Conservation (phyloP, 2,329 filamentous ascomycete genomes). For the Alternaria gaisen region DNA sequence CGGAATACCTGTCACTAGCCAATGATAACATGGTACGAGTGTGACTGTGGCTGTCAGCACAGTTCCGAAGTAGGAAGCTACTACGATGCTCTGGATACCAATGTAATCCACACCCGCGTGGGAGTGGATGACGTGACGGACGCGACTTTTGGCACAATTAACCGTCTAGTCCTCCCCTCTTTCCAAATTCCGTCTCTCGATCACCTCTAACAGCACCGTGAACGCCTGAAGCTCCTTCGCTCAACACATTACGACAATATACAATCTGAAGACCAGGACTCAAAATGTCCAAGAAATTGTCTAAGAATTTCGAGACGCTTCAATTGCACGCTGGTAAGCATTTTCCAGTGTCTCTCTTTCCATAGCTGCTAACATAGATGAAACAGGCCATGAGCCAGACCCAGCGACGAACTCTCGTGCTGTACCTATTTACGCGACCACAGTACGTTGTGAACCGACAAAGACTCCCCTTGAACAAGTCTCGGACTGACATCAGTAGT, state of each 20-base stretch:
- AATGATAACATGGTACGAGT: not conserved
- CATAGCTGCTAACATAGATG: slow-evolving; percentile 7
- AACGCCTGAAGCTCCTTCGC: not conserved
- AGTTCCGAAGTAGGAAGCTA: not conserved
- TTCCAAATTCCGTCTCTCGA: not conserved
- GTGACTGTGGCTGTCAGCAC: not conserved
- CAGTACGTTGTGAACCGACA: slow-evolving; percentile 56
- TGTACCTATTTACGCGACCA: slow-evolving; percentile 94
- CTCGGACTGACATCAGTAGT: slow-evolving; percentile 60
- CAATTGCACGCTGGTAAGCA: slow-evolving; percentile 59
- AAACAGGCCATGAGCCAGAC: slow-evolving; percentile 77
- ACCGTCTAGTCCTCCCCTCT: slow-evolving; percentile 1
- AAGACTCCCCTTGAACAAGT: not conserved
- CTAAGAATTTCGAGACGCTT: slow-evolving; percentile 60
- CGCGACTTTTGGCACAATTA: slow-evolving; percentile 1
- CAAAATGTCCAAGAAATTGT: slow-evolving; percentile 51
- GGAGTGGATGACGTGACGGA: slow-evolving; percentile 15
- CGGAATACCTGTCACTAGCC: not conserved
- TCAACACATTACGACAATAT: not conserved
- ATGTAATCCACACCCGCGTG: not conserved
- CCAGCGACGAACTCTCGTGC: slow-evolving; percentile 84
- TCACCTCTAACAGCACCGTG: not conserved
- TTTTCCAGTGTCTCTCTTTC: not conserved
- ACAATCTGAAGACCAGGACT: not conserved
- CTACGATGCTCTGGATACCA: not conserved